These are phyloP conservation scores for Pseudocercospora fijiensis DNA, from an alignment of 2,329 filamentous ascomycete species.

Conservation along the genomic window DNA sequence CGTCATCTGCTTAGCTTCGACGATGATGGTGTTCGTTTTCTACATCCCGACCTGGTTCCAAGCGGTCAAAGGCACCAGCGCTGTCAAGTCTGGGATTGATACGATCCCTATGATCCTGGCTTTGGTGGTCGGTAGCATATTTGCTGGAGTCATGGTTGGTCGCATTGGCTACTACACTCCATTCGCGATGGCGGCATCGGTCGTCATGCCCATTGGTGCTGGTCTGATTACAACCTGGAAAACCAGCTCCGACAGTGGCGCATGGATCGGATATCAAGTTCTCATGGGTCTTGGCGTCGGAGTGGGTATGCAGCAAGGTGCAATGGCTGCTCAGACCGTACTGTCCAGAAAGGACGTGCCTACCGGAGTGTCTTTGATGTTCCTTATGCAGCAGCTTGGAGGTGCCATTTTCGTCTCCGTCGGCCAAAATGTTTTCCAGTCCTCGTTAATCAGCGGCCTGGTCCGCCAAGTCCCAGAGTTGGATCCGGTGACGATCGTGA, in stretches of 20 bases:
- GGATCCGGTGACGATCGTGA: conserved; percentile 24
- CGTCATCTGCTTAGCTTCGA: conserved; percentile 42
- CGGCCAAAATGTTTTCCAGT: conserved; percentile 38
- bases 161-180: conserved; percentile 49
- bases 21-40: conserved; percentile 48
- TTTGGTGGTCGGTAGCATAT: conserved; percentile 41
- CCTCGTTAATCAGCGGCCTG: conserved; percentile 20
- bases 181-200: conserved; percentile 42
- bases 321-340: conserved; percentile 43
- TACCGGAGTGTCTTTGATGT: conserved; percentile 41
- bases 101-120: conserved; percentile 48
- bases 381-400: conserved; percentile 47
- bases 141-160: conserved; percentile 40
- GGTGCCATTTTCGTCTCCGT: conserved; percentile 47
- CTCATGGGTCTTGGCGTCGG: conserved; percentile 48
- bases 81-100: conserved; percentile 49
- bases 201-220: conserved; percentile 46
- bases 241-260: conserved; percentile 38
- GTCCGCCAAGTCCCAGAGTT: conserved; percentile 16
- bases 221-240: conserved; percentile 48
- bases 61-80: conserved; percentile 47
- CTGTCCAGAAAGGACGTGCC: conserved; percentile 42
- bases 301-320: conserved; percentile 43
- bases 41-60: conserved; percentile 51
- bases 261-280: conserved; percentile 53